Base-by-base conservation (phyloP, 345 rosid species). In the Excoecaria cochinchinensis region DNA sequence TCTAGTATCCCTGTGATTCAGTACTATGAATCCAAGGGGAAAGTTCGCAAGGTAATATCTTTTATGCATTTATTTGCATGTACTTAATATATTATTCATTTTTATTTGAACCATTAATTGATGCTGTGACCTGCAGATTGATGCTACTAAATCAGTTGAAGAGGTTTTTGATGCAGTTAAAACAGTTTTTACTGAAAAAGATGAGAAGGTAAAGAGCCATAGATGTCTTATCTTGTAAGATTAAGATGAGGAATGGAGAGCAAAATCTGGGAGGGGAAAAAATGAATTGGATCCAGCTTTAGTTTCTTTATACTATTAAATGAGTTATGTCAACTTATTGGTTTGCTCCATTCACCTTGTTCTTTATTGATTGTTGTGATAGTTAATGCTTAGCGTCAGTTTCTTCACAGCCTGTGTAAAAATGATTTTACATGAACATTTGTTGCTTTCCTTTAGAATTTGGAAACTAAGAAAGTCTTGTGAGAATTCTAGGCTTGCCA, bases 191-290 rank as follows among this genome's bases (percentile, higher is more conserved):
- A 67, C 86, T 64, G 72, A 82, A 55, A 81, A 87, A 77, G 81
- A 79, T 78, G 89, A 83, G 39, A 83, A 88, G 87, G 89, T 81
- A 84, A 74, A 77, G 71, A n/a, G 16, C 13, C 55, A 31, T 65
- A 5, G 19, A 19, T 67, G 81, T 76, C 40, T 44, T 42, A n/a
- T 60, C 44, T 22, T 78, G 46, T 51, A 67, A 70, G 70, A 15
- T 48, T 22, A 70, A 50, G 39, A 21, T 61, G 70, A 44, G 55
- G 61, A 17, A 48, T 22, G 11, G 61, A 62, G 53, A 62, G 39
- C 56, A 40, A 53, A 40, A 73, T 31, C 68, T 38, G 24, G 53
- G 57, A 53, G 68, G 48, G 50, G 52, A 75, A 59, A 25, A 21
- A 52, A 44, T 25, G 56, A 5, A 47, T 38, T 24, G 56, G n/a